phyloP scores from a whole-genome alignment of 768 basidiomycete species.

The Chalciporus piperatus region DNA sequence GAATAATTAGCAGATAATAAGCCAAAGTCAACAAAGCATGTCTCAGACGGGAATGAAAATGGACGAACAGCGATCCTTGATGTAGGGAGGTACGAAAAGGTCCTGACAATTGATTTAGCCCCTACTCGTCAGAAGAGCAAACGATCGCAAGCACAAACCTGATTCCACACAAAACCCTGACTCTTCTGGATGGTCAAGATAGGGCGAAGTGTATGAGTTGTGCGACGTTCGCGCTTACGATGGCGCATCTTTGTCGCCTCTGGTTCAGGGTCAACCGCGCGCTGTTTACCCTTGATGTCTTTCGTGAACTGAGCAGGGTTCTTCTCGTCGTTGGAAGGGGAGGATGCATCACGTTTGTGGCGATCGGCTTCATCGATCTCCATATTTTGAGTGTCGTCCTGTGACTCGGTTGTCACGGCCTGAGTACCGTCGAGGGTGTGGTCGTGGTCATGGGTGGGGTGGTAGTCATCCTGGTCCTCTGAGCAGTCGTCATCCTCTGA shows the following conservation, averaged over 20 bases:
- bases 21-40: slow-evolving; percentile 8
- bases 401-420: slow-evolving; percentile 27
- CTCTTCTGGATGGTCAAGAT: slow-evolving; percentile 85
- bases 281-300: slow-evolving; percentile 79
- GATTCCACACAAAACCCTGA: slow-evolving; percentile 91
- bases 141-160: slow-evolving; percentile 47
- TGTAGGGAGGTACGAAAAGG: slow-evolving; percentile 83
- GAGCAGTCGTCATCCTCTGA: slow-evolving; percentile 61
- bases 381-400: slow-evolving; percentile 55
- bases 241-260: slow-evolving; percentile 48
- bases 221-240: slow-evolving; percentile 53
- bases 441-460: slow-evolving; percentile 25
- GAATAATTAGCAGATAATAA: neutral
- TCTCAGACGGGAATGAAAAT: slow-evolving; percentile 17
- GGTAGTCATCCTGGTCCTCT: slow-evolving; percentile 71
- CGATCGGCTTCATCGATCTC: slow-evolving; percentile 45
- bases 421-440: slow-evolving; percentile 30
- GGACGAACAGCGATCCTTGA: slow-evolving; percentile 84
- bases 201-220: slow-evolving; percentile 65
- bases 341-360: slow-evolving; percentile 4
- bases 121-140: neutral
- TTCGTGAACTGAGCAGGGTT: slow-evolving; percentile 43
- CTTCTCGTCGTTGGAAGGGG: slow-evolving; percentile 30
- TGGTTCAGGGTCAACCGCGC: slow-evolving; percentile 65
- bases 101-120: slow-evolving; percentile 46